Conservation (phyloP, 805 yeast genomes). For the Ascoidea asiatica region DNA sequence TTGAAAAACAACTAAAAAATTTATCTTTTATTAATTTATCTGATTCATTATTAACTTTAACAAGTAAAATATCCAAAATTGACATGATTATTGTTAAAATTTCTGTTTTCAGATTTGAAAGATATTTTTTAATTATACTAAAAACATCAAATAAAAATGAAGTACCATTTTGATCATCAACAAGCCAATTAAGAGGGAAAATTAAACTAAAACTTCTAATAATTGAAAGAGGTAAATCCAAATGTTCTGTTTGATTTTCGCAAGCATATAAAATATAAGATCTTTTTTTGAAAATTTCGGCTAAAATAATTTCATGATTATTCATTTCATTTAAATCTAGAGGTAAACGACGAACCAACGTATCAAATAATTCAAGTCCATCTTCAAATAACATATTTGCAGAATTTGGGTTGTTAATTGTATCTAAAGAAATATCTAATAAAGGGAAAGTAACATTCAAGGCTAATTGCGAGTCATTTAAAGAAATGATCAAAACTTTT, state of each 20-base stretch:
- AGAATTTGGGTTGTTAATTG: slow-evolving; percentile 36
- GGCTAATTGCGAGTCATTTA: slow-evolving; percentile 35
- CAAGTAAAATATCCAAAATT: slow-evolving; percentile 34
- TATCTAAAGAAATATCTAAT: slow-evolving; percentile 40
- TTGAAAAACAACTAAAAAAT: slow-evolving; percentile 13
- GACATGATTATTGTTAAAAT: slow-evolving; percentile 42
- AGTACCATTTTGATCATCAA: slow-evolving; percentile 22
- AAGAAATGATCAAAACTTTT: slow-evolving; percentile 39
- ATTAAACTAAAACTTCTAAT: slow-evolving; percentile 48
- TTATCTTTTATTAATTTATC: slow-evolving; percentile 12
- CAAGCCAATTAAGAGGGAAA: slow-evolving; percentile 23
- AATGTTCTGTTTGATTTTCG: slow-evolving; percentile 57
- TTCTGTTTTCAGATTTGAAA: slow-evolving; percentile 59
- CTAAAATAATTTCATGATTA: slow-evolving; percentile 15
- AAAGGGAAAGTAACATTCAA: slow-evolving; percentile 51
- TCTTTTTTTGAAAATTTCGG: slow-evolving; percentile 30
- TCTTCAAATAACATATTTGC: slow-evolving; percentile 63
- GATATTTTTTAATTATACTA: slow-evolving; percentile 35
- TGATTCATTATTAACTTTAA: slow-evolving; percentile 19
- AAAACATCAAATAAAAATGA: slow-evolving; percentile 25
- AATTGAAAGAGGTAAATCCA: slow-evolving; percentile 49
- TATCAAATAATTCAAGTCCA: slow-evolving; percentile 76
- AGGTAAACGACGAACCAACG: slow-evolving; percentile 52
- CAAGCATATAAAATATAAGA: slow-evolving; percentile 45
- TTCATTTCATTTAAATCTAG: slow-evolving; percentile 7